A percentile compares a stretch with the other conserved stretches of the same genome.
phyloP scores from a whole-genome alignment of 345 rosid genomes.

The Psidium guajava region DNA sequence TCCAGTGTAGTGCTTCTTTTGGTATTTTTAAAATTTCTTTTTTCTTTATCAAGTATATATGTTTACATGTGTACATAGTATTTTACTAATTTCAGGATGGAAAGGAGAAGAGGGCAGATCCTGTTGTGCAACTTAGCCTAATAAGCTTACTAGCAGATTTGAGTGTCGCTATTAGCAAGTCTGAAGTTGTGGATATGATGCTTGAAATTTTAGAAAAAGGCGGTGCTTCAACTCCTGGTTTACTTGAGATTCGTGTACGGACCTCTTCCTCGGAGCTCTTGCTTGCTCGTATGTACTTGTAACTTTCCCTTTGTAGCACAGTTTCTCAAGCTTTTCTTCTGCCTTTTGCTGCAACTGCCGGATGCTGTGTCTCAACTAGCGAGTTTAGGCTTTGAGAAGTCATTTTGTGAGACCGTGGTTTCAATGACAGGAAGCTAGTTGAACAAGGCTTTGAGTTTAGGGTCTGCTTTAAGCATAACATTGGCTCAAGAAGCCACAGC shows the following conservation, averaged over 20 bases:
- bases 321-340: constrained; percentile 10
- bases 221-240: constrained; percentile 77
- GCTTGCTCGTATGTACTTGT: constrained; percentile 5
- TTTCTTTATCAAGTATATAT: neutral
- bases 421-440: constrained; percentile 87
- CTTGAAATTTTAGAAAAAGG: constrained; percentile 95
- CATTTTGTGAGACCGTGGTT: constrained; percentile 92
- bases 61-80: too few relatives aligned
- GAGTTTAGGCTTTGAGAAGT: constrained; percentile 94
- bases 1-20: neutral
- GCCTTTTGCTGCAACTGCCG: constrained; percentile 53
- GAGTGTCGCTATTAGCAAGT: constrained; percentile 74
- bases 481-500: constrained; percentile 75
- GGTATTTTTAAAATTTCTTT: neutral
- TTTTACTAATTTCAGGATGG: constrained; percentile 44
- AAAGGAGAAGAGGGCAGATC: constrained; percentile 59
- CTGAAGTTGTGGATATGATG: constrained; percentile 94
- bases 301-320: neutral
- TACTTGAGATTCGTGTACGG: constrained; percentile 75
- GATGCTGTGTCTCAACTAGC: constrained; percentile 96
- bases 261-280: constrained; percentile 17
- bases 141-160: constrained; percentile 85
- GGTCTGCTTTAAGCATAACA: constrained; percentile 80
- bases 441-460: constrained; percentile 58
- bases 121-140: constrained; percentile 72